Evolutionary conservation across 805 yeast species (phyloP), one percentile per base, ranked within the genome.

Genomic region (Starmerella sp.): DNA sequence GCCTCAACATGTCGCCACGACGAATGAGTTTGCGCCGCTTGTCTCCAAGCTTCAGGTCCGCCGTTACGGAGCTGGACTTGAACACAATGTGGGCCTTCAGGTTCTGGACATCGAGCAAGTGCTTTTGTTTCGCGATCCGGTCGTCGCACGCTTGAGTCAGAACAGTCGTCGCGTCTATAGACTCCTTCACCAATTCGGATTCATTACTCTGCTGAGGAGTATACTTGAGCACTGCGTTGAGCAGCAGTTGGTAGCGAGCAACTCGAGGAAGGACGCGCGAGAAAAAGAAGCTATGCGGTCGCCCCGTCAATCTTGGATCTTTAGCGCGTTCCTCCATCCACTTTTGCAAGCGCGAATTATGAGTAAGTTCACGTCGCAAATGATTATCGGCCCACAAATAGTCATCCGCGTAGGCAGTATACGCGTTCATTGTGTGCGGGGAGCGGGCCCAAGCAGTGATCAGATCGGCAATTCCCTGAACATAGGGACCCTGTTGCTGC

Each of bases 371-470:
- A 65, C 72, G 54, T 73, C 84, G 67, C 73, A 75, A 15, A 66
- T 74, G 57, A 76, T 75, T 54, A 22, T 67, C 71, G 0, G 71
- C 64, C 53, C 64, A 60, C 28, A 67, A 58, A 48, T 69, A 67
- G 31, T 63, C 65, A n/a, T 63, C 77, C 39, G 87, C 84, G 62
- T 85, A 85, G 39, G 71, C 71, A 22, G 81, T 59, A 52, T 84
- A 81, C 0, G 81, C 73, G 1, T 71, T 71, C 28, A 74, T 70
- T 0, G 86, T 88, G 7, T 30, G 28, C 4, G 52, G 49, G 22
- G 72, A 74, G 32, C 71, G 70, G 1, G 82, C 73, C 95, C 95
- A 87, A 17, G 76, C 75, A 34, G 74, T 66, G 58, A 84, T 79
- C 10, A 85, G 73, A 48, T 79, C 80, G 37, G 74, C 76, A 1